Percentiles rank a stretch among this genome's conserved stretches.
phyloP scores from a whole-genome alignment of 768 basidiomycete species.

The Crepidotus variabilis region DNA sequence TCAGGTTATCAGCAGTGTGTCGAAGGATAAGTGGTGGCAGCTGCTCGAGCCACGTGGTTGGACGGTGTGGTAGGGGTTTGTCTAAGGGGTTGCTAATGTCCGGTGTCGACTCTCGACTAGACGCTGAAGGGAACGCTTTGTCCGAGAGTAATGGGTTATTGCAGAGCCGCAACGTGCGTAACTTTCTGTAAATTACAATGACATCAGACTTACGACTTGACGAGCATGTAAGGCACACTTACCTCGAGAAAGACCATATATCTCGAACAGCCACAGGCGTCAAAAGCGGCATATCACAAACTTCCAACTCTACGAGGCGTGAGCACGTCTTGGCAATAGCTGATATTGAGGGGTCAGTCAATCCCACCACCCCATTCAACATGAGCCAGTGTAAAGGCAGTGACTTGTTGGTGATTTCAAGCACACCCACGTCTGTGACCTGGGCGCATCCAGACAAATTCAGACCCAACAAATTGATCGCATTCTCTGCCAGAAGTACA shows the following conservation, averaged over 20 bases:
- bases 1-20: conserved; percentile 67
- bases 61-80: conserved; percentile 53
- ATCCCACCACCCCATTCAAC: conserved; percentile 61
- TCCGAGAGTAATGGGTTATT: conserved; percentile 78
- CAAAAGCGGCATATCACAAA: conserved; percentile 64
- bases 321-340: conserved; percentile 74
- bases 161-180: conserved; percentile 73
- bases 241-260: conserved; percentile 75
- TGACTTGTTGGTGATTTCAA: conserved; percentile 65
- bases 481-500: conserved; percentile 54
- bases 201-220: conserved; percentile 3
- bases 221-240: conserved; percentile 16
- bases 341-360: conserved; percentile 59
- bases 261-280: conserved; percentile 71
- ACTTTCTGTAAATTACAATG: conserved; percentile 39
- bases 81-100: conserved; percentile 23
- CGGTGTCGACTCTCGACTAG: conserved; percentile 18
- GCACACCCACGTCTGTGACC: conserved; percentile 75
- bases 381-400: conserved; percentile 72
- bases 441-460: conserved; percentile 72
- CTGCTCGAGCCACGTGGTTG: conserved; percentile 56
- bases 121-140: conserved; percentile 66
- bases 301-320: conserved; percentile 77
- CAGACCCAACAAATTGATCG: conserved; percentile 67
- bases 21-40: conserved; percentile 63